Evolutionary conservation across 345 rosid species (phyloP).

Genomic region (Euphorbia pulcherrima): DNA sequence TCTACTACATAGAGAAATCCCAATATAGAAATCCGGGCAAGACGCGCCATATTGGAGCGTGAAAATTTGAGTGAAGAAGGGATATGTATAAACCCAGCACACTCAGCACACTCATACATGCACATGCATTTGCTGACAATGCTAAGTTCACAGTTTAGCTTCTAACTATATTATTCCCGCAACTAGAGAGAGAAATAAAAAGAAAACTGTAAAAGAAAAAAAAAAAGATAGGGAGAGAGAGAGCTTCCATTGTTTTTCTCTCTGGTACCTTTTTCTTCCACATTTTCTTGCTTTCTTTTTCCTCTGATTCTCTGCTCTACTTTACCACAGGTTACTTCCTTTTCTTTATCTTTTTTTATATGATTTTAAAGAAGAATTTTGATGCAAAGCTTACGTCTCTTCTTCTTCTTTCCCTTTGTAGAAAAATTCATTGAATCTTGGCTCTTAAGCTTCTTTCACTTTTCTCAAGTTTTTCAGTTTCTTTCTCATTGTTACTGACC

Average conservation of each 20-base stretch:
- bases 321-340: constrained; percentile 3
- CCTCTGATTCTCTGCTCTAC: neutral
- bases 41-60: constrained; percentile 11
- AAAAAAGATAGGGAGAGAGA: neutral
- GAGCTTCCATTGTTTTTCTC: neutral
- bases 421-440: constrained; percentile 46
- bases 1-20: neutral
- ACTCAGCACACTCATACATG: constrained; percentile 2
- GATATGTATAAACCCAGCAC: neutral
- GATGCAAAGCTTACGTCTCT: constrained; percentile 7
- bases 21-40: neutral
- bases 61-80: neutral
- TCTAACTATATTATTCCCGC: too few relatives aligned
- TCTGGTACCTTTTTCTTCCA: neutral
- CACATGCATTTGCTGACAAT: neutral
- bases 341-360: neutral
- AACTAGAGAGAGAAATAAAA: constrained; percentile 1
- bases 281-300: constrained; percentile 2
- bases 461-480: constrained; percentile 19
- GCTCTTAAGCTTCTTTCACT: constrained; percentile 37
- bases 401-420: neutral
- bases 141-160: neutral
- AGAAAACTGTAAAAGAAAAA: neutral
- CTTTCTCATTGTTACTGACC: constrained; percentile 23
- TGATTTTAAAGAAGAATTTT: neutral